Evolutionary conservation across 2,329 filamentous ascomycete species (phyloP).

Genomic region (Calycina herbarum): DNA sequence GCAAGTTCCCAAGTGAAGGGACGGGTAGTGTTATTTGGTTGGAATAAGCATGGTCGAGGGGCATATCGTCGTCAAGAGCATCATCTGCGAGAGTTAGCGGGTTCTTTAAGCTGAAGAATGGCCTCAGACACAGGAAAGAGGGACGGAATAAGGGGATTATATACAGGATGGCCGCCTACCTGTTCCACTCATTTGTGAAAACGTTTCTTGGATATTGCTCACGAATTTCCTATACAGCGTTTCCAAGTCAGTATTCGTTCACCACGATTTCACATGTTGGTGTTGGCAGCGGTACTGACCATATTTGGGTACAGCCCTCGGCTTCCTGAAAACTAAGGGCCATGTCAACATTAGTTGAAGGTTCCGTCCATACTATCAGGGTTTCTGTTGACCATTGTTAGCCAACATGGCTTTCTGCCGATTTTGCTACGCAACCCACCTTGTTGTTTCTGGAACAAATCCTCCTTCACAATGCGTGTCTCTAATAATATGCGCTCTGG

Average conservation of each 20-base stretch:
- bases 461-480: constrained; percentile 87
- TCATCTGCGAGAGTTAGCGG: constrained; percentile 59
- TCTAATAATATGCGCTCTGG: constrained; percentile 81
- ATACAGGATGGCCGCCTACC: constrained; percentile 48
- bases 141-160: neutral
- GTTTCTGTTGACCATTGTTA: constrained; percentile 64
- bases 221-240: constrained; percentile 76
- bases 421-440: constrained; percentile 50
- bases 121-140: neutral
- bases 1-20: constrained; percentile 78
- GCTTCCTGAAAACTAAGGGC: constrained; percentile 97
- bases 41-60: constrained; percentile 64
- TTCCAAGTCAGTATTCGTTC: constrained; percentile 13
- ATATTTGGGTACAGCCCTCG: constrained; percentile 89
- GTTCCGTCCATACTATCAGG: constrained; percentile 96
- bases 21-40: constrained; percentile 72
- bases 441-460: constrained; percentile 98
- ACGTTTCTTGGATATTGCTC: constrained; percentile 60
- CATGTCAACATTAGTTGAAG: constrained; percentile 84
- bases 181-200: constrained; percentile 47
- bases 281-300: constrained; percentile 55
- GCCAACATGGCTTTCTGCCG: constrained; percentile 28
- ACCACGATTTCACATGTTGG: neutral
- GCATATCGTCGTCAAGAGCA: constrained; percentile 79
- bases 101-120: neutral